Base-by-base conservation (phyloP, 2,329 filamentous ascomycete genomes). In the Fusarium sororula region DNA sequence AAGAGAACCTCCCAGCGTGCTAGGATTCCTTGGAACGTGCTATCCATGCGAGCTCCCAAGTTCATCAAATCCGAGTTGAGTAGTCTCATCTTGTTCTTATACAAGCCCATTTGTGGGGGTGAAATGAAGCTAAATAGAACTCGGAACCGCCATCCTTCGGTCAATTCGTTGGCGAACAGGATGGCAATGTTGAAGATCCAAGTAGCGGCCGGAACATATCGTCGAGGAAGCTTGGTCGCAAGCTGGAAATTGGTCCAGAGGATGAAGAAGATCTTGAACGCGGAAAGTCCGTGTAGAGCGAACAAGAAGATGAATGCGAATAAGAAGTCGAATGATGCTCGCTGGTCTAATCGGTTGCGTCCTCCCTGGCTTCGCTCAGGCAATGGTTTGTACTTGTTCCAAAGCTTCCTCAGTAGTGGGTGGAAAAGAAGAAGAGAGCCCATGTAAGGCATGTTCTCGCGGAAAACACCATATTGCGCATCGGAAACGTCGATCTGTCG, bases 1-100 rank as follows among this genome's bases (percentile, higher is more conserved):
- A 99, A 99, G 10, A 98, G 88, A n/a, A 99, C 91, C 81, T 98
- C 94, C 96, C 96, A 99, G 67, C 96, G 90, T 0, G 92, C 87
- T 80, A 97, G 91, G n/a, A 99, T 85, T 2, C 96, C 96, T 13
- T 94, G 91, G 74, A 92, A 92, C 59, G 65, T 75, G 32, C 88
- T 87, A 82, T 99, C 96, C 22, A 98, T 85, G 85, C 90, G 93
- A 48, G 86, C 85, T 13, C 91, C 95, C 86, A 92, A 92, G 26
- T 86, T 85, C 39, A 89, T 84, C 44, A 91, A 79, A 5, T 81
- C 66, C 13, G 85, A 83, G 24, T 85, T 83, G 15, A 85, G 61
- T 3, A 64, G 59, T 6, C 54, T 65, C 30, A 73, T 63, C 13
- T 63, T 68, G 41, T 72, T 67, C 15, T 64, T 70, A 37, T 76